Conservation (phyloP, 1,139 yeast genomes). For the Pichia cactophila region DNA sequence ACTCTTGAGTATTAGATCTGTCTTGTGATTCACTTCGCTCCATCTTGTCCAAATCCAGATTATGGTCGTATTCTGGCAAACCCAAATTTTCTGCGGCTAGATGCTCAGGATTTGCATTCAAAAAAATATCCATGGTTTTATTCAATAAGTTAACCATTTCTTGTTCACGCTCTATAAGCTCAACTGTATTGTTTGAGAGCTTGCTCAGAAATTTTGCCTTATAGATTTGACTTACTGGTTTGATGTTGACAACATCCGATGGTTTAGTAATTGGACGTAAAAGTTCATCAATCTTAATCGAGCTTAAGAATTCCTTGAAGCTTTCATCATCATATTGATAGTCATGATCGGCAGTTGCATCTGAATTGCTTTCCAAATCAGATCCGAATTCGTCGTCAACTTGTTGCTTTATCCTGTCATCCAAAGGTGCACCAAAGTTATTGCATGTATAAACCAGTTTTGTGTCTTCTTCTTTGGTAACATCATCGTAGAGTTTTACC, state of each 20-base stretch:
- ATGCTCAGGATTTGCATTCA: slow-evolving; percentile 80
- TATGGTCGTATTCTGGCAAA: slow-evolving; percentile 65
- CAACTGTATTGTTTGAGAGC: slow-evolving; percentile 65
- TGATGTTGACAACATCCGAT: slow-evolving; percentile 67
- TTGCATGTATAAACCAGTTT: slow-evolving; percentile 16
- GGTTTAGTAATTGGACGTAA: slow-evolving; percentile 77
- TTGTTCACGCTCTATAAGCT: slow-evolving; percentile 75
- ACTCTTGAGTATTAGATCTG: slow-evolving; percentile 4
- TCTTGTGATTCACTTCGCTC: slow-evolving; percentile 13
- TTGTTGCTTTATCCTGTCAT: slow-evolving; percentile 21
- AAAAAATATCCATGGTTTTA: slow-evolving; percentile 63
- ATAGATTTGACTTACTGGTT: slow-evolving; percentile 62
- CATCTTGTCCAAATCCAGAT: slow-evolving; percentile 29
- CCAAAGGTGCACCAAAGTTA: slow-evolving; percentile 10
- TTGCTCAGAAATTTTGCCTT: slow-evolving; percentile 41
- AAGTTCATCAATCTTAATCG: slow-evolving; percentile 42
- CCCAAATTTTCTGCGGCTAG: slow-evolving; percentile 57
- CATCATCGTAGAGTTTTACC: slow-evolving; percentile 21
- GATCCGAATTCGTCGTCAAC: slow-evolving; percentile 24
- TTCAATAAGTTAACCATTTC: slow-evolving; percentile 62
- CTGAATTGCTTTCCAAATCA: slow-evolving; percentile 21
- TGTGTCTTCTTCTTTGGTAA: slow-evolving; percentile 8
- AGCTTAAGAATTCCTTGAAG: slow-evolving; percentile 17
- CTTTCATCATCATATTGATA: slow-evolving; percentile 23
- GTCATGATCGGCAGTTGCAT: slow-evolving; percentile 30